These are phyloP conservation scores for Rhizophagus prolifer DNA, from an alignment of 192 early-diverging fungal species.

Conservation along the genomic window DNA sequence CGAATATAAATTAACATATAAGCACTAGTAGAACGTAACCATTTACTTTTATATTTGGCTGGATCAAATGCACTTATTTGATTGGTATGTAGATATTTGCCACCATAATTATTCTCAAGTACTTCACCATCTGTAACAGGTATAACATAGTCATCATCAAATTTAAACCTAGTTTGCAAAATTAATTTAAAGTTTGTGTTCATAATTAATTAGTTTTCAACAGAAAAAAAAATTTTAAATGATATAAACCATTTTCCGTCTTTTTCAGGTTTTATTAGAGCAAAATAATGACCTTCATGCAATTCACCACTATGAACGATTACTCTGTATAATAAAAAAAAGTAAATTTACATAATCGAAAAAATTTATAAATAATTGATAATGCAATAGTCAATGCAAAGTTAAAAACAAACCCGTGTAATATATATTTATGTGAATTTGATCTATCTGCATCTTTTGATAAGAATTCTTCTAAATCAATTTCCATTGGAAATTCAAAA, in stretches of 20 bases:
- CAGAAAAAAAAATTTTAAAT: neutral
- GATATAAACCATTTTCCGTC: slow-evolving; percentile 68
- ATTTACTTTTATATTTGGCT: too few relatives aligned
- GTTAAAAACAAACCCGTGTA: slow-evolving; percentile 73
- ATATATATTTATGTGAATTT: slow-evolving; percentile 70
- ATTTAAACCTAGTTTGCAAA: slow-evolving; percentile 59
- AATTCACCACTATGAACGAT: slow-evolving; percentile 94
- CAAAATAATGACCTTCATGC: slow-evolving; percentile 94
- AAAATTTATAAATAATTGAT: neutral
- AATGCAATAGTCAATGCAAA: neutral
- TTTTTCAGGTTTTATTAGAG: slow-evolving; percentile 77
- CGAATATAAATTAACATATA: slow-evolving; percentile 99
- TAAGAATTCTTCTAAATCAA: slow-evolving; percentile 86
- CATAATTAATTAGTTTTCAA: too few relatives aligned
- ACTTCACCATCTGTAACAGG: slow-evolving; percentile 79
- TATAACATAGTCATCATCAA: slow-evolving; percentile 94
- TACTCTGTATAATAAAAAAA: slow-evolving; percentile 61
- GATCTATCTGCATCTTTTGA: slow-evolving; percentile 61
- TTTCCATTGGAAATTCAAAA: slow-evolving; percentile 85
- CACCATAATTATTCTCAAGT: slow-evolving; percentile 93
- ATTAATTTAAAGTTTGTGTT: too few relatives aligned
- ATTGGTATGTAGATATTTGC: slow-evolving; percentile 53
- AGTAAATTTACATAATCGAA: neutral
- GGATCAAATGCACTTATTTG: too few relatives aligned
- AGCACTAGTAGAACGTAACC: slow-evolving; percentile 62